Conservation (phyloP, 1,284 basidiomycete species). For the Stygiomarasmius scandens region DNA sequence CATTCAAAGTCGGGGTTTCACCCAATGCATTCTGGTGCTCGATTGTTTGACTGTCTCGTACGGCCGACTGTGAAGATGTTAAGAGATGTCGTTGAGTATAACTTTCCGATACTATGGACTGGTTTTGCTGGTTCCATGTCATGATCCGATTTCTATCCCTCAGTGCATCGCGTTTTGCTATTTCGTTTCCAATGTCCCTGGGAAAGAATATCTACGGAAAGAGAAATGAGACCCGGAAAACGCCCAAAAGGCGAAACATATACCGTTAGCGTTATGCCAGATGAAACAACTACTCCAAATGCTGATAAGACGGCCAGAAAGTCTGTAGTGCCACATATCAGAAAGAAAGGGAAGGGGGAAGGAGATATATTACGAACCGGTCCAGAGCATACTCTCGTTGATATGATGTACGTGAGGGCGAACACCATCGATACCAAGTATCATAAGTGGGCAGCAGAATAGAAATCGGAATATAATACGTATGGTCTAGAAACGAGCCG, state of each 20-base stretch:
- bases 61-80: too few species aligned
- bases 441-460: slow-evolving; percentile 62
- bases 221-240: background rate
- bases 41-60: too few species aligned
- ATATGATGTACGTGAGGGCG: slow-evolving; percentile 55
- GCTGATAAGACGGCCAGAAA: slow-evolving; percentile 58
- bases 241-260: slow-evolving; percentile 24
- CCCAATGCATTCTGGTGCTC: too few species aligned
- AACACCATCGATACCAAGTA: slow-evolving; percentile 70
- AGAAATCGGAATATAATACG: slow-evolving; percentile 72
- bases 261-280: slow-evolving; percentile 73
- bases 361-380: slow-evolving; percentile 33
- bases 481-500: slow-evolving; percentile 61
- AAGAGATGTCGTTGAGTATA: too few species aligned
- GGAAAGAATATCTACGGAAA: slow-evolving; percentile 72
- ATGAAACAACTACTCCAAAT: slow-evolving; percentile 66
- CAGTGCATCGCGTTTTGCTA: slow-evolving; percentile 47
- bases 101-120: too few species aligned
- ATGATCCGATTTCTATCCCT: slow-evolving; percentile 34
- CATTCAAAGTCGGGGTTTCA: too few species aligned
- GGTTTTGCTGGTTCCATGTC: slow-evolving; percentile 4
- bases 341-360: background rate
- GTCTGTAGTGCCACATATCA: slow-evolving; percentile 38
- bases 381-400: slow-evolving; percentile 61
- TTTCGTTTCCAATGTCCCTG: slow-evolving; percentile 66